These are phyloP conservation scores for Mariannaea sp. DNA, from an alignment of 2,329 filamentous ascomycete genomes.

Conservation along the genomic window DNA sequence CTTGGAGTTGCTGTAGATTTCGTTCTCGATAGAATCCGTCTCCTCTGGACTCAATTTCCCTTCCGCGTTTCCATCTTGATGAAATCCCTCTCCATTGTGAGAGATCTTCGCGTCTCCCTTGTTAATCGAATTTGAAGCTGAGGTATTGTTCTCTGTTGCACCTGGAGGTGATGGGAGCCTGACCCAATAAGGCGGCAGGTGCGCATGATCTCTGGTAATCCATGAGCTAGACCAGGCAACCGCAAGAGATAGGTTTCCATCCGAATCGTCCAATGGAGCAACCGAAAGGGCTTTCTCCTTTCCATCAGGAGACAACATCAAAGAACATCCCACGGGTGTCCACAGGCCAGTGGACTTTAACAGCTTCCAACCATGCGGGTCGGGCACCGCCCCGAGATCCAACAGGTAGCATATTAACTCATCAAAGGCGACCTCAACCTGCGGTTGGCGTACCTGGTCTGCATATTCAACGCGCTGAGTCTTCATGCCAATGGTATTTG, in stretches of 20 bases:
- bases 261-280: constrained; percentile 62
- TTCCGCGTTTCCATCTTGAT: constrained; percentile 1
- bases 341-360: constrained; percentile 62
- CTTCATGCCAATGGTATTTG: constrained; percentile 64
- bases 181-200: constrained; percentile 66
- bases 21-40: constrained; percentile 44
- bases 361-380: constrained; percentile 62
- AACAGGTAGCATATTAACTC: constrained; percentile 65
- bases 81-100: background rate
- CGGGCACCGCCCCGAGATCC: constrained; percentile 66
- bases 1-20: constrained; percentile 34
- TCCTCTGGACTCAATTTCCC: constrained; percentile 23
- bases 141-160: background rate
- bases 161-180: constrained; percentile 46
- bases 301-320: constrained; percentile 59
- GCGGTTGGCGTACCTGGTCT: constrained; percentile 58
- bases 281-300: constrained; percentile 56
- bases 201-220: constrained; percentile 56
- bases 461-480: constrained; percentile 68
- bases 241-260: constrained; percentile 62
- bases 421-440: constrained; percentile 60
- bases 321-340: constrained; percentile 62
- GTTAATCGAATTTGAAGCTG: too few relatives aligned
- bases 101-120: too few relatives aligned
- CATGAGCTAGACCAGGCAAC: constrained; percentile 61